phyloP scores from a whole-genome alignment of 805 yeast species.

The Starmerella apis region DNA sequence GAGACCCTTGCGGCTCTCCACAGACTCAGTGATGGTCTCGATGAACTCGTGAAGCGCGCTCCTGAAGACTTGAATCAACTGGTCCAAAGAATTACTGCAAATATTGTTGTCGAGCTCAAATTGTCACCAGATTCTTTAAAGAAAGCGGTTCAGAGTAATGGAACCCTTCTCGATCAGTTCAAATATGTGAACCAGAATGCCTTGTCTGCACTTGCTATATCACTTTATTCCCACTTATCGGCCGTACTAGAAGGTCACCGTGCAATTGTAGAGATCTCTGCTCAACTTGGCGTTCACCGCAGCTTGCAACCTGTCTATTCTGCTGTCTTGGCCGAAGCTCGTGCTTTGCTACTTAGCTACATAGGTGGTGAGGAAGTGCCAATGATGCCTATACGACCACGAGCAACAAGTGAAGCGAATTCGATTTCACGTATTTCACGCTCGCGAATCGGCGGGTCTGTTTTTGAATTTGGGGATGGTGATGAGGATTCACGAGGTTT shows the following conservation, averaged over 20 bases:
- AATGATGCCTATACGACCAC: background rate
- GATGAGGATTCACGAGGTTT: constrained; percentile 29
- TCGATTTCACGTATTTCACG: constrained; percentile 4
- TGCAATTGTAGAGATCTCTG: constrained; percentile 48
- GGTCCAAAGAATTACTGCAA: constrained; percentile 2
- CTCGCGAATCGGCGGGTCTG: constrained; percentile 9
- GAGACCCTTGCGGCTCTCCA: constrained; percentile 46
- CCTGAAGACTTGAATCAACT: constrained; percentile 8
- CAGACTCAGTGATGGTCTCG: constrained; percentile 13
- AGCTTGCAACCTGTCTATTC: constrained; percentile 39
- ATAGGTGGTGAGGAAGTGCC: constrained; percentile 16
- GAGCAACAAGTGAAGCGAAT: constrained; percentile 4
- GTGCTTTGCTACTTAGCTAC: constrained; percentile 20
- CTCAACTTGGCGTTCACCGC: constrained; percentile 27
- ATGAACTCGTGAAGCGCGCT: constrained; percentile 2
- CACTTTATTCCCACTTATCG: constrained; percentile 53
- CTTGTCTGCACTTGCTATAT: constrained; percentile 59
- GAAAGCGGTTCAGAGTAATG: constrained; percentile 1
- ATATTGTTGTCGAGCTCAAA: constrained; percentile 16
- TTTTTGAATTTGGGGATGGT: constrained; percentile 24
- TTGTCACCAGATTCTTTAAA: constrained; percentile 11
- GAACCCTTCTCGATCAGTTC: constrained; percentile 21
- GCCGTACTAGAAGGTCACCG: constrained; percentile 61
- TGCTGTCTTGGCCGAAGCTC: constrained; percentile 36
- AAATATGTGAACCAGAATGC: constrained; percentile 31